These are phyloP conservation scores for Tolypocladium tundrense DNA, from an alignment of 2,329 filamentous ascomycete genomes.

Conservation along the genomic window DNA sequence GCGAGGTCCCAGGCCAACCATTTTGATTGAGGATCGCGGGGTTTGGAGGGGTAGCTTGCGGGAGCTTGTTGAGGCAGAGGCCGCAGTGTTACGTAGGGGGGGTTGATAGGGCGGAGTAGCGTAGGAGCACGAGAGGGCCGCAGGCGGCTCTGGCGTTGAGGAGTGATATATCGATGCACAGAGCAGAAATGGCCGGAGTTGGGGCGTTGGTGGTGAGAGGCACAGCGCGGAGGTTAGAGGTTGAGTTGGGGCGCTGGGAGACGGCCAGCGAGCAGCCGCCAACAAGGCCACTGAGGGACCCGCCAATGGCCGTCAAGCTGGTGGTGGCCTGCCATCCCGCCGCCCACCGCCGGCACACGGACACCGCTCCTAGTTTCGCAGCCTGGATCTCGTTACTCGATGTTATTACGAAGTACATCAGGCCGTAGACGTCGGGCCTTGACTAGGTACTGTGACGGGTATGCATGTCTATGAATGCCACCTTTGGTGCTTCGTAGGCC, in stretches of 20 bases:
- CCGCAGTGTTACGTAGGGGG: background rate
- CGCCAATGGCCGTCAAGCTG: background rate
- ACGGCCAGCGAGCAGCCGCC: background rate
- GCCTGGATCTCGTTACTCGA: background rate
- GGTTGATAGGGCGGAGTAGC: background rate
- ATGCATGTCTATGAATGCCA: no score
- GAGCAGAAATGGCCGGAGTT: background rate
- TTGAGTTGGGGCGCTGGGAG: background rate
- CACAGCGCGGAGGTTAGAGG: background rate
- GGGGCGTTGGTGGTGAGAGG: background rate
- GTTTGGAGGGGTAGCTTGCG: slow-evolving; percentile 24
- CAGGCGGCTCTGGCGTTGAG: background rate
- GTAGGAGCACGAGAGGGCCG: background rate
- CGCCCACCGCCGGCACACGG: background rate
- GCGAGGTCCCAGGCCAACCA: slow-evolving; percentile 42
- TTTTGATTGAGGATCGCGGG: slow-evolving; percentile 27
- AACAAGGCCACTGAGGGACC: background rate
- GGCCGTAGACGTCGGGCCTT: no score
- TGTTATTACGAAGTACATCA: background rate
- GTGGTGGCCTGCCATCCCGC: background rate
- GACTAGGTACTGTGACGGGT: no score
- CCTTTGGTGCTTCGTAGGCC: no score
- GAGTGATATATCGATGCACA: background rate
- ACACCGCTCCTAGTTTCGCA: background rate
- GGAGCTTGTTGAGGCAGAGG: background rate